Base-by-base conservation (phyloP, 441 rosid species). In the Gossypium davidsonii region DNA sequence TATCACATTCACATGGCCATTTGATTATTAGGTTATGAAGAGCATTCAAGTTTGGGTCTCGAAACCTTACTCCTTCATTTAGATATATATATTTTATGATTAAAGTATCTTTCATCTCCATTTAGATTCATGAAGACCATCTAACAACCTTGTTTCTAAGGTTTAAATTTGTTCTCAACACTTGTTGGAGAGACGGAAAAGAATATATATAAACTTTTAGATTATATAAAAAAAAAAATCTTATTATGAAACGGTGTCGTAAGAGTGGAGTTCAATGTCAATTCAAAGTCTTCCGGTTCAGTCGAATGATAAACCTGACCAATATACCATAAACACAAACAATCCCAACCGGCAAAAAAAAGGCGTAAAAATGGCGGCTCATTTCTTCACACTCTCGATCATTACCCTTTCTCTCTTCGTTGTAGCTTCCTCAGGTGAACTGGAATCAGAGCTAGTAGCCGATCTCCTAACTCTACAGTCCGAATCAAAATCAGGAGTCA, bases 391-490 rank as follows among this genome's bases (percentile, higher is more conserved):
- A 5, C 51, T 68, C 2, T 23, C 74, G 77, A 77, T 86, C 66
- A 7, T 81, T 76, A 3, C 49, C 44, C 63, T 79, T 6, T 26
- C 70, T 9, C 55, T 73, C 26, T 2, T 78, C 49, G 2, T 74
- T 4, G 49, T 77, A 0, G 51, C 39, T 23, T 76, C 86, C 8
- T 44, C 74, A 17, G 62, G 81, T 0, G 80, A 77, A 39, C 70
- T 85, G 2, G 79, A 80, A 57, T 73, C 85, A 23, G 89, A 89
- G 31, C 84, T 85, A 4, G 76, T 84, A 6, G 49, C 70, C 66
- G 90, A 89, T 31, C 94, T 92, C 25, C 74, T 79, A 5, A 67
- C 78, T 25, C 91, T 85, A 42, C 91, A 88, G 78, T 85, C 89
- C 48, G 76, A 75, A 42, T 78, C 93, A 10, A 79, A 84, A 71